Evolutionary conservation across 2,329 filamentous ascomycete species (phyloP).

Genomic region (Diaporthe helianthi): DNA sequence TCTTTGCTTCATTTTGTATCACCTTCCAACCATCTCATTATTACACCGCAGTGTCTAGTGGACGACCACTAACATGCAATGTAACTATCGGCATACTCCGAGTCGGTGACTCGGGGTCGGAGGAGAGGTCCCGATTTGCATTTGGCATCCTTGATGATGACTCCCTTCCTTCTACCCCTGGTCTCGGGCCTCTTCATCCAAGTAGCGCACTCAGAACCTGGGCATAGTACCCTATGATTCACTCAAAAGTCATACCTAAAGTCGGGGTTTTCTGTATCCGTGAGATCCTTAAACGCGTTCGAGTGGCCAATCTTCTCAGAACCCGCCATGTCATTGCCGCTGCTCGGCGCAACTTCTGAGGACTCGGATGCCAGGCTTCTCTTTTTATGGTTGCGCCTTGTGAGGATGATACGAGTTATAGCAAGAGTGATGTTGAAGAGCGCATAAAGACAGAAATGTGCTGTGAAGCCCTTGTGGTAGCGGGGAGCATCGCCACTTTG

Average conservation of each 20-base stretch:
- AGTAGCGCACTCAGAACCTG: background rate
- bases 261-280: conserved; percentile 36
- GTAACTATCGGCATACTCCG: background rate
- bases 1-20: background rate
- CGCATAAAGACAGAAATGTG: conserved; percentile 46
- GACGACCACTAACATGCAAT: background rate
- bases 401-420: conserved; percentile 39
- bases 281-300: conserved; percentile 36
- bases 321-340: background rate
- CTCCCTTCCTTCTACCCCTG: background rate
- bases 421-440: conserved; percentile 43
- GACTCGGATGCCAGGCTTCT: conserved; percentile 32
- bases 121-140: no score
- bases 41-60: background rate
- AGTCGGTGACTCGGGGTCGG: no score
- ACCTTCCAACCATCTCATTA: background rate
- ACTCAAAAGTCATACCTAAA: conserved; percentile 31
- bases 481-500: conserved; percentile 35
- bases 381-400: conserved; percentile 37
- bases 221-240: no score
- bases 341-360: background rate
- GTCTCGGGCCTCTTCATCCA: background rate
- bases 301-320: conserved; percentile 34
- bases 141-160: background rate
- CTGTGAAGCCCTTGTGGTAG: conserved; percentile 43